phyloP scores from a whole-genome alignment of 1,284 basidiomycete species.

The Neotropicomus parvogracilis region DNA sequence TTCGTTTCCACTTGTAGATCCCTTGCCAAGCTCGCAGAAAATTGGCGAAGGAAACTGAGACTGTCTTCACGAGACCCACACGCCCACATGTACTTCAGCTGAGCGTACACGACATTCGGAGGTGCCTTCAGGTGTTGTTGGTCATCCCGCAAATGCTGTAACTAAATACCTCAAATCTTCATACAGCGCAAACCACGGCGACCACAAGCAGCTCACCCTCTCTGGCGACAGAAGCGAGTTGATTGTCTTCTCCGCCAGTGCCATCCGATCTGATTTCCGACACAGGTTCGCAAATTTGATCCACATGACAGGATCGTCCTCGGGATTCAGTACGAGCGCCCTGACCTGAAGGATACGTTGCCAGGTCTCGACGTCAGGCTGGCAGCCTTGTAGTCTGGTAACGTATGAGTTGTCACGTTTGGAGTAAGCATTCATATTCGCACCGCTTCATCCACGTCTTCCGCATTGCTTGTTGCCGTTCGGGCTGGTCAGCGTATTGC shows the following conservation, averaged over 20 bases:
- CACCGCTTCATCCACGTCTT: slow-evolving; percentile 95
- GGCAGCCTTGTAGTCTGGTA: slow-evolving; percentile 85
- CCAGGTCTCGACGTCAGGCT: slow-evolving; percentile 99
- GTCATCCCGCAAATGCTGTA: slow-evolving; percentile 41
- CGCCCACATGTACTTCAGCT: slow-evolving; percentile 97
- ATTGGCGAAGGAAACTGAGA: slow-evolving; percentile 82
- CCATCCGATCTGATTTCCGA: slow-evolving; percentile 81
- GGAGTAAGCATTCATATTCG: slow-evolving; percentile 9
- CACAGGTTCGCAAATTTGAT: slow-evolving; percentile 91
- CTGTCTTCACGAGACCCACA: slow-evolving; percentile 77
- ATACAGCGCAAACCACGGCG: slow-evolving; percentile 2
- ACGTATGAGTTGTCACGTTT: slow-evolving; percentile 7
- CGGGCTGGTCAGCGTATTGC: slow-evolving; percentile 89
- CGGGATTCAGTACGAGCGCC: slow-evolving; percentile 89
- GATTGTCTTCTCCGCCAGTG: slow-evolving; percentile 95
- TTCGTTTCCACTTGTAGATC: slow-evolving; percentile 68
- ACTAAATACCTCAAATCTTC: slow-evolving; percentile 21
- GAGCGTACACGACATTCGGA: slow-evolving; percentile 95
- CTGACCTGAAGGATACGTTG: slow-evolving; percentile 96
- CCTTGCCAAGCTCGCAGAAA: slow-evolving; percentile 71
- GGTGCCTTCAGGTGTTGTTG: slow-evolving; percentile 76
- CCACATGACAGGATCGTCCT: slow-evolving; percentile 97
- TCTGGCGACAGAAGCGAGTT: slow-evolving; percentile 81
- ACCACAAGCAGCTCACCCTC: slow-evolving; percentile 39
- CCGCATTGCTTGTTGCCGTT: slow-evolving; percentile 81